Evolutionary conservation across 768 basidiomycete species (phyloP).

Genomic region (Tulasnella calospora): DNA sequence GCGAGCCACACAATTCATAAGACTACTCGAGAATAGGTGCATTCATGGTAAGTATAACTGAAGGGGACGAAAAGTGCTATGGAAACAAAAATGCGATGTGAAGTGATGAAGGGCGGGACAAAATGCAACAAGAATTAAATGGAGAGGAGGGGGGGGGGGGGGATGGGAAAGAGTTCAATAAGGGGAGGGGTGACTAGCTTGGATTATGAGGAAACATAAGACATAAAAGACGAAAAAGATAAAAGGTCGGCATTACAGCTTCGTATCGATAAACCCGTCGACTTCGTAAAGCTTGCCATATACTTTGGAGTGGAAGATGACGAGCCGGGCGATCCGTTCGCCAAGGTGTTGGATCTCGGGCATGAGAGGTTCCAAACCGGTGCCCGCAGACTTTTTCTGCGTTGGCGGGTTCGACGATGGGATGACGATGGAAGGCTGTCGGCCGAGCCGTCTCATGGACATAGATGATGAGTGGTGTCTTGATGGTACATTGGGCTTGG

Average conservation of each 20-base stretch:
- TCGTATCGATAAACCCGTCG: constrained; percentile 47
- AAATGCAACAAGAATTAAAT: background rate
- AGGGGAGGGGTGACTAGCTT: background rate
- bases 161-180: background rate
- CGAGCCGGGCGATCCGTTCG: constrained; percentile 67
- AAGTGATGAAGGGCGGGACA: background rate
- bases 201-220: background rate
- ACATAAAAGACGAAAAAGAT: background rate
- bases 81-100: background rate
- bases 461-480: constrained; percentile 25
- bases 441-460: constrained; percentile 30
- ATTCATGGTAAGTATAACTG: background rate
- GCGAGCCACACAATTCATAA: background rate
- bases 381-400: constrained; percentile 36
- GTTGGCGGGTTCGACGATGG: constrained; percentile 34
- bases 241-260: constrained; percentile 33
- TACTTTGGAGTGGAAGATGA: constrained; percentile 67
- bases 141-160: background rate
- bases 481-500: constrained; percentile 24
- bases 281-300: constrained; percentile 75
- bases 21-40: background rate
- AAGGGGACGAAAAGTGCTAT: background rate
- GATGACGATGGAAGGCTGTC: constrained; percentile 35
- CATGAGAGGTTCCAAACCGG: constrained; percentile 66
- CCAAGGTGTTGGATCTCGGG: constrained; percentile 65